phyloP scores from a whole-genome alignment of 768 basidiomycete genomes.

The Kwoniella sp. region DNA sequence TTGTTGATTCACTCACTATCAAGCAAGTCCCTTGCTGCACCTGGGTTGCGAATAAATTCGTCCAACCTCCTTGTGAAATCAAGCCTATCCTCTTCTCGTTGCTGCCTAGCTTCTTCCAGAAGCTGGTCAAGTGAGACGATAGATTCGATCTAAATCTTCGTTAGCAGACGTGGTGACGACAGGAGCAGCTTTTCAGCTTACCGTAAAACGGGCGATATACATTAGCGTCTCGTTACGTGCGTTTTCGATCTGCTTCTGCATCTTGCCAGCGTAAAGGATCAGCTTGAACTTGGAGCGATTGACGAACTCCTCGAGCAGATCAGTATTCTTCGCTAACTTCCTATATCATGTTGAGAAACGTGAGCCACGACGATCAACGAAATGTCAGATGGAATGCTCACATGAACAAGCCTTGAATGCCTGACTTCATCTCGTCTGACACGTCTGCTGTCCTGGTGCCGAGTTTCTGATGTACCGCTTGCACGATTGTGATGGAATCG shows the following conservation, averaged over 20 bases:
- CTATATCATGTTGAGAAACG: not conserved
- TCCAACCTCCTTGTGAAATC: conserved; percentile 10
- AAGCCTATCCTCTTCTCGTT: conserved; percentile 10
- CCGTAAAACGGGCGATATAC: conserved; percentile 16
- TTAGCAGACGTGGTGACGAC: not conserved
- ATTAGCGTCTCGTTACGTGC: conserved; percentile 15
- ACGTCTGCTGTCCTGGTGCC: not conserved
- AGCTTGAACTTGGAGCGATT: conserved; percentile 15
- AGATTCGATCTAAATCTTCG: conserved; percentile 4
- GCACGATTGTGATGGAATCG: conserved; percentile 18
- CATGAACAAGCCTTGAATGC: conserved; percentile 10
- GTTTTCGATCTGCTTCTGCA: conserved; percentile 15
- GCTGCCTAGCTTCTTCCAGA: conserved; percentile 1
- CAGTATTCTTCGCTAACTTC: conserved; percentile 12
- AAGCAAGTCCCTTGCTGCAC: conserved; percentile 7
- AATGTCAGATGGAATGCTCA: too few species aligned
- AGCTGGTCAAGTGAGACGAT: conserved; percentile 15
- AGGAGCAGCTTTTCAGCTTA: not conserved
- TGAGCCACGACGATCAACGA: too few species aligned
- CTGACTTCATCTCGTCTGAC: conserved; percentile 5
- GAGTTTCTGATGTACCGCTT: conserved; percentile 7
- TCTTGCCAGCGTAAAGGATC: conserved; percentile 9
- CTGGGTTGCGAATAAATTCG: conserved; percentile 13
- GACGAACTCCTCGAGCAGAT: conserved; percentile 10
- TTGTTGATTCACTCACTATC: not conserved